phyloP scores from a whole-genome alignment of 2,329 filamentous ascomycete species.

The Phyllosticta citrichinensis region DNA sequence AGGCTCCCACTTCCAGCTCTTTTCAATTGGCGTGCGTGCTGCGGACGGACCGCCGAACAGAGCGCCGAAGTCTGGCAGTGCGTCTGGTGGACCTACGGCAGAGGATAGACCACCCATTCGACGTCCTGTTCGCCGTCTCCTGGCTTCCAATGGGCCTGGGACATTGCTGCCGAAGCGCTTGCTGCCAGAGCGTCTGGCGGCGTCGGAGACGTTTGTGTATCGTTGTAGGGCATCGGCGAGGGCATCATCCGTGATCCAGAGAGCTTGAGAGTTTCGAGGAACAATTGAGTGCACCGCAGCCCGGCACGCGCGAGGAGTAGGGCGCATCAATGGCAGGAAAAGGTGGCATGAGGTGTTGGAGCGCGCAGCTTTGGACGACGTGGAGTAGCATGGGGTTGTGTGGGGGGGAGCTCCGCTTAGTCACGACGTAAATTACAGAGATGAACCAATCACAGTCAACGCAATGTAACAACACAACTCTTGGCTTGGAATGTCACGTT shows the following conservation, averaged over 20 bases:
- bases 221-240: constrained; percentile 42
- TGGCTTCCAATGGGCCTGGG: constrained; percentile 53
- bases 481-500: neutral
- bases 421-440: neutral
- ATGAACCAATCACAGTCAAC: neutral
- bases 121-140: constrained; percentile 43
- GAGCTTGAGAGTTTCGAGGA: constrained; percentile 30
- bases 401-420: neutral
- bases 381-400: neutral
- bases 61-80: neutral
- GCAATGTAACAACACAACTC: neutral
- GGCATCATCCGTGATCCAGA: constrained; percentile 52
- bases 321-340: constrained; percentile 33
- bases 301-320: constrained; percentile 39
- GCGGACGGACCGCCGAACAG: constrained; percentile 1
- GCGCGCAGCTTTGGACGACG: neutral
- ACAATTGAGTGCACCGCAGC: constrained; percentile 38
- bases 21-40: neutral
- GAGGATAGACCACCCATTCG: constrained; percentile 39
- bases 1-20: constrained; percentile 4
- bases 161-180: constrained; percentile 49
- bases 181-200: constrained; percentile 35
- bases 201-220: constrained; percentile 28
- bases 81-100: constrained; percentile 12
- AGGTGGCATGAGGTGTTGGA: constrained; percentile 10